Evolutionary conservation across 176 grass and related monocot species (phyloP), one percentile per base, ranked within the genome.

Genomic region (Aegilops bicornis): DNA sequence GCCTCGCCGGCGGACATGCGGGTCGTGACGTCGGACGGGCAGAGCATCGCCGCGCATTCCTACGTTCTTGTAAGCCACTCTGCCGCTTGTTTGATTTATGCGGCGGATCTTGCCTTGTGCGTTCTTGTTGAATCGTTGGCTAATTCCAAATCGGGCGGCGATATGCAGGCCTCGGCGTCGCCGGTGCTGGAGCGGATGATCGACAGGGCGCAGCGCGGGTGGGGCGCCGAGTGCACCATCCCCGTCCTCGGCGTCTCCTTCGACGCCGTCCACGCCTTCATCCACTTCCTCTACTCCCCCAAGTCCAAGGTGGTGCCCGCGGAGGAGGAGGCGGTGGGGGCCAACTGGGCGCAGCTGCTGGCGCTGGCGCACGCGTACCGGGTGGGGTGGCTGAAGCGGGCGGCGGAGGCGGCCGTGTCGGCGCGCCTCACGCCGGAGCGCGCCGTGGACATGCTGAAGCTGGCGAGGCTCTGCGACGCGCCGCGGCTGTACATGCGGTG

Each of bases 121-220:
- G 3, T 4, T 6, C 9, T 42, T 58, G 37, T 16, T 71, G 58
- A 65, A 65, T 66, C 29, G 32, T 10, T 60, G 3, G 30, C 39
- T 75, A 30, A 75, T 25, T 58, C 31, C 16, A 43, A 48, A 14
- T 80, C 62, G 50, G 14, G 9, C 39, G 0, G 1, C 4, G 6
- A 69, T 3, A 25, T 50, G 47, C n/a, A 96, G 94, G 97, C 85
- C 31, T 88, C 92, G 23, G 86, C 90, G 29, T 99, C 97, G 64
- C 80, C 90, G 35, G 94, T 98, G 61, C 88, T 98, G 85, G 97
- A 91, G 82, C 79, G 80, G 85, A 92, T 91, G 93, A 90, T 98
- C 58, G 82, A 89, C 59, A 25, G 15, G 61, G 69, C 87, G n/a
- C 77, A 79, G 14, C 86, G 72, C 70, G 73, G 84, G 50, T 88